Evolutionary conservation across 768 basidiomycete genomes (phyloP), one percentile per base, ranked within the genome.

Genomic region (Suillus subaureus): DNA sequence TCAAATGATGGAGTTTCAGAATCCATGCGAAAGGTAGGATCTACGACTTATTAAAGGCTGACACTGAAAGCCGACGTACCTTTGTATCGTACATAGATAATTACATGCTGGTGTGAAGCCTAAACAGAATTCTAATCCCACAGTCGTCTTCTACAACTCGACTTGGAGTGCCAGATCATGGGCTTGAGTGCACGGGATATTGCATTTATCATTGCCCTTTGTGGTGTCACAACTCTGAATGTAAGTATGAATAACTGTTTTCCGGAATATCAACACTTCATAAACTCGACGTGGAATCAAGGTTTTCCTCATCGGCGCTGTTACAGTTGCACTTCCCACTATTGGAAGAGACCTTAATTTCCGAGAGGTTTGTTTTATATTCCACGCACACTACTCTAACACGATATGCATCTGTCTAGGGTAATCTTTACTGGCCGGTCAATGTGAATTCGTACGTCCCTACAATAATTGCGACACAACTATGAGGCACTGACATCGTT

Each of bases 271-370:
- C 11, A n/a, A 16, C 8, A 37, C 2, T 5, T 37, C 26, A 39
- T 18, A 7, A 56, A 21, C 43, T 58, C 1, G 18, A 6, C 49
- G 11, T 40, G 55, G 52, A 54, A 40, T 23, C n/a, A n/a, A 73
- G 73, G 71, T 73, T 16, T 74, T 73, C 28, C 61, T 74, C 2
- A 62, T 66, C 4, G 73, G 73, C n/a, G 71, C 72, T 6, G 64
- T 74, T 7, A 74, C 73, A 7, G 70, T 74, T 21, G 71, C 72
- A n/a, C 67, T 74, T 33, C 73, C 72, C 12, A 74, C 73, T 21
- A 74, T 74, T 26, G 72, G 72, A 26, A 70, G 67, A 58, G 73
- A 73, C 49, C 65, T 74, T 13, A 35, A 65, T 37, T 73, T 74
- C 63, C 63, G 64, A 60, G 68, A 73, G 64, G 67, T 69, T 45